These are phyloP conservation scores for Mucor irregularis DNA, from an alignment of 371 early-diverging fungal species.

Conservation along the genomic window DNA sequence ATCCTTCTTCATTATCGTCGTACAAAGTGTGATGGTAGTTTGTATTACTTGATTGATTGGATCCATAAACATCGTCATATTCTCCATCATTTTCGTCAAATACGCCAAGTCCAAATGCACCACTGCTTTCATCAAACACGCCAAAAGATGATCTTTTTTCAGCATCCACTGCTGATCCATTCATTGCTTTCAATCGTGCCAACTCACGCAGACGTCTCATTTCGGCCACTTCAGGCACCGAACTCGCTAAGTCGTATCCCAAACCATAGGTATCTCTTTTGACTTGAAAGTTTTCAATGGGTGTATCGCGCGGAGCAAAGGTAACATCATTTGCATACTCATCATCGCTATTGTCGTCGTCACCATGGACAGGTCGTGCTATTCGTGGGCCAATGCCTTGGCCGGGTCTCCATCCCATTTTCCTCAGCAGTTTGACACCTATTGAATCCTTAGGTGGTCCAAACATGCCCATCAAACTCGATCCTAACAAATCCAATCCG, in stretches of 20 bases:
- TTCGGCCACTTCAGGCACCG: conserved; percentile 68
- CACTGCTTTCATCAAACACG: conserved; percentile 2
- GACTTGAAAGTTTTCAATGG: conserved; percentile 52
- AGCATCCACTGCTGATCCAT: background rate
- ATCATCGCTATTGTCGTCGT: conserved; percentile 18
- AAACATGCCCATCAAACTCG: conserved; percentile 49
- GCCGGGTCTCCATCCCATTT: conserved; percentile 87
- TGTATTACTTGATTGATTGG: background rate
- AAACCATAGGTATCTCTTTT: conserved; percentile 69
- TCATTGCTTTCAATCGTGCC: conserved; percentile 15
- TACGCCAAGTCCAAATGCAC: conserved; percentile 42
- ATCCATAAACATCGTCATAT: conserved; percentile 46
- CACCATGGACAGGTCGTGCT: conserved; percentile 30
- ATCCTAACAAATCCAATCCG: conserved; percentile 29
- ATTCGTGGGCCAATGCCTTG: conserved; percentile 81
- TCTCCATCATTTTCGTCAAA: conserved; percentile 60
- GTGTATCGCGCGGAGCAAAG: conserved; percentile 78
- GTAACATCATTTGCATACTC: conserved; percentile 30
- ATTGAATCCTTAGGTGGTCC: conserved; percentile 66
- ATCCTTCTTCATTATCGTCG: conserved; percentile 36
- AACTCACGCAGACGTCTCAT: conserved; percentile 39
- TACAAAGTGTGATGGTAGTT: conserved; percentile 41
- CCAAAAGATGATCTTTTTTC: conserved; percentile 39
- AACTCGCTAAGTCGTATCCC: conserved; percentile 66
- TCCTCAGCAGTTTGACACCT: conserved; percentile 62